Percentiles rank a stretch among this genome's conserved stretches.
These are phyloP conservation scores for Hylodesmum podocarpum DNA, from an alignment of 306 rosid genomes.

Conservation along the genomic window DNA sequence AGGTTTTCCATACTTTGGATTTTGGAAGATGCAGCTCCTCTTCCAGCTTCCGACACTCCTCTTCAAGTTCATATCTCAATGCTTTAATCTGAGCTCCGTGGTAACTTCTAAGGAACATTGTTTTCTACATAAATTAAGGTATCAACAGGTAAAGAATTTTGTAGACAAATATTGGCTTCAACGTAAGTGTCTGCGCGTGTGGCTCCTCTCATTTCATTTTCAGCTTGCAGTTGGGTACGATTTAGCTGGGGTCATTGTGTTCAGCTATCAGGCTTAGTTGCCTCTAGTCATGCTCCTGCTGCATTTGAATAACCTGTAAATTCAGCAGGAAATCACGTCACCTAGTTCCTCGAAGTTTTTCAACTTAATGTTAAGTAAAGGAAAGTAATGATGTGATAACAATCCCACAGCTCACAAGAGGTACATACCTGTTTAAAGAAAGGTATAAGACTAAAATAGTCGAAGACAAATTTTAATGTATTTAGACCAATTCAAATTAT, in stretches of 20 bases:
- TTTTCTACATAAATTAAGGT: constrained; percentile 51
- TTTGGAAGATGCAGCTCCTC: constrained; percentile 89
- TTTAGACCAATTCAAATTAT: not conserved
- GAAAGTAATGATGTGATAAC: not conserved
- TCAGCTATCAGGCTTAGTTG: constrained; percentile 53
- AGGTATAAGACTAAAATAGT: not conserved
- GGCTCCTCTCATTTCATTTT: constrained; percentile 73
- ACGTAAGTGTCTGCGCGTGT: not conserved
- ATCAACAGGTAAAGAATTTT: constrained; percentile 25
- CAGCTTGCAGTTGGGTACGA: constrained; percentile 64
- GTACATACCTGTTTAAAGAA: not conserved
- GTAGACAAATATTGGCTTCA: not conserved
- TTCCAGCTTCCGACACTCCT: constrained; percentile 77
- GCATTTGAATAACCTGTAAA: constrained; percentile 62
- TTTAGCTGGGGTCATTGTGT: constrained; percentile 64
- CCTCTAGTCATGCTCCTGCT: constrained; percentile 63
- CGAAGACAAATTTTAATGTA: not conserved
- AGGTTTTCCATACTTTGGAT: constrained; percentile 63
- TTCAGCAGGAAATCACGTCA: constrained; percentile 33
- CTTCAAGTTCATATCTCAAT: constrained; percentile 78
- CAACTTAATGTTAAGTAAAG: constrained; percentile 14
- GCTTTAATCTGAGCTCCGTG: constrained; percentile 80
- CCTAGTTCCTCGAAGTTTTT: constrained; percentile 11
- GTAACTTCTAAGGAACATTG: constrained; percentile 58
- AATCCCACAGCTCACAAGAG: not conserved